Evolutionary conservation across 176 grass and related monocot species (phyloP).

Genomic region (Urochloa ruziziensis): DNA sequence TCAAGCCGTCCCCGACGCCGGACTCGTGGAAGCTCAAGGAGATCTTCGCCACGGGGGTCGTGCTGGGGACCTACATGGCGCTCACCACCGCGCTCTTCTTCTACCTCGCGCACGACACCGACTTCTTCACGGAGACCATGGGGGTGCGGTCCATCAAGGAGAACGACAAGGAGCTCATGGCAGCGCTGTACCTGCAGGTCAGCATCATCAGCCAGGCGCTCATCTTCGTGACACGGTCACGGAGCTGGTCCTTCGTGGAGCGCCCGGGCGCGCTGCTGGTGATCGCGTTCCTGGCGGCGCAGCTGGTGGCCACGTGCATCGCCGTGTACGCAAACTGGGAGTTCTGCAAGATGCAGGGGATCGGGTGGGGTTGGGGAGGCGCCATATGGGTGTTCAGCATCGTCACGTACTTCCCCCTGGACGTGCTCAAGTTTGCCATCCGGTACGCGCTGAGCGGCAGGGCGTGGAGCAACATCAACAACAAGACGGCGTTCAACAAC

Average conservation of each 20-base stretch:
- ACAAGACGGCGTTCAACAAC: conserved; percentile 83
- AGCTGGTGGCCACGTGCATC: conserved; percentile 76
- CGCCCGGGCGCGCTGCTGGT: conserved; percentile 52
- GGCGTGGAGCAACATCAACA: conserved; percentile 85
- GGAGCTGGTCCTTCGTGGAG: conserved; percentile 63
- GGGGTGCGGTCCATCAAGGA: conserved; percentile 61
- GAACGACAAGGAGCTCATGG: conserved; percentile 59
- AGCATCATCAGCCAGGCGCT: conserved; percentile 97
- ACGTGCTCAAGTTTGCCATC: conserved; percentile 94
- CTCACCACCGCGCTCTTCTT: conserved; percentile 87
- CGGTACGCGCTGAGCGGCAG: conserved; percentile 80
- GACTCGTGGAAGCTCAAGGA: conserved; percentile 98
- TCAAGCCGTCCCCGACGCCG: conserved; percentile 79
- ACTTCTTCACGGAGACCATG: conserved; percentile 49
- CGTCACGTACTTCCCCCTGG: conserved; percentile 88
- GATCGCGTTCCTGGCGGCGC: conserved; percentile 61
- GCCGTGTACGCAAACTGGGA: conserved; percentile 85
- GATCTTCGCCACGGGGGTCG: conserved; percentile 90
- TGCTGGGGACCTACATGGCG: conserved; percentile 93
- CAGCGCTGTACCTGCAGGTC: conserved; percentile 87
- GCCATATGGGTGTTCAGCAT: conserved; percentile 87
- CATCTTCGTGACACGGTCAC: conserved; percentile 80
- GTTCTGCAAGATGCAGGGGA: conserved; percentile 80
- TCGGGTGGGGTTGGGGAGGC: conserved; percentile 87
- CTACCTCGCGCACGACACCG: conserved; percentile 73